Conservation (phyloP, 176 grass and related monocot genomes). For the Oryza longistaminata region DNA sequence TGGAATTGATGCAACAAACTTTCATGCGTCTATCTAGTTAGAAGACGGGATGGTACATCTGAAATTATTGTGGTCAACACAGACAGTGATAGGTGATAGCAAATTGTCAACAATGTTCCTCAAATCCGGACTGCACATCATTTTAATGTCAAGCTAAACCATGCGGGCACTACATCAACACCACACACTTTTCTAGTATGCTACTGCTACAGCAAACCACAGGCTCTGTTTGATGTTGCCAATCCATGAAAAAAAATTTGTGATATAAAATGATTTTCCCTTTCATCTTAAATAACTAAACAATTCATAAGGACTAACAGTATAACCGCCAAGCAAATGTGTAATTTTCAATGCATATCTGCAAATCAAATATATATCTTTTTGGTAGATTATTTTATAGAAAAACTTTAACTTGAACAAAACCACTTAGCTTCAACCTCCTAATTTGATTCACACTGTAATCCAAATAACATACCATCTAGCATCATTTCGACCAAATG, state of each 20-base stretch:
- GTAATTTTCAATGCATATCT: background rate
- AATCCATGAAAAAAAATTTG: no score
- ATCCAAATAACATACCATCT: background rate
- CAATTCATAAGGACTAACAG: background rate
- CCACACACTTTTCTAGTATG: no score
- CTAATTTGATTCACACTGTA: background rate
- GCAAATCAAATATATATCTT: background rate
- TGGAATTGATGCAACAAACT: background rate
- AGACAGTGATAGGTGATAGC: background rate
- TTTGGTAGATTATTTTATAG: background rate
- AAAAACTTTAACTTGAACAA: no score
- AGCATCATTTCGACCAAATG: background rate
- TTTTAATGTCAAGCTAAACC: background rate
- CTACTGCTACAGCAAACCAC: no score
- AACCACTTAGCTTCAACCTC: background rate
- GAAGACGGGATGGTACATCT: background rate
- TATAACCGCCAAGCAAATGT: background rate
- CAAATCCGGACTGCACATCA: background rate
- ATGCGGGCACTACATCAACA: background rate
- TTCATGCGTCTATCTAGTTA: background rate
- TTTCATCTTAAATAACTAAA: no score
- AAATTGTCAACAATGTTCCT: background rate
- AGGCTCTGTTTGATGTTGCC: no score
- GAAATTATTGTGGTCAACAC: constrained; percentile 3
- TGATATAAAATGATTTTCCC: no score